A percentile compares a stretch with the other conserved stretches of the same genome.
These are phyloP conservation scores for Lichtheimia ramosa DNA, from an alignment of 371 early-diverging fungal genomes.

Conservation along the genomic window DNA sequence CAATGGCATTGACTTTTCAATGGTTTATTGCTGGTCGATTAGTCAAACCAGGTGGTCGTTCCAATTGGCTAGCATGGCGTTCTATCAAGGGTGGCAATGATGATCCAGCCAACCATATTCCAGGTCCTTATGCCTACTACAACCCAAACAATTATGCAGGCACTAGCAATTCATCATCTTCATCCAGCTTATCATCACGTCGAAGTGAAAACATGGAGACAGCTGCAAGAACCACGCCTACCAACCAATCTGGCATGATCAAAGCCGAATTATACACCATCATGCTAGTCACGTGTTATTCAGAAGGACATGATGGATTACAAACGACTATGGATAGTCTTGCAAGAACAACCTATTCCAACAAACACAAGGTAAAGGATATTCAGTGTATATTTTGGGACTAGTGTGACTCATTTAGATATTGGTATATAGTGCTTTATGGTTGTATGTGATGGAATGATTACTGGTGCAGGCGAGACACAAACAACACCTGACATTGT, in stretches of 20 bases:
- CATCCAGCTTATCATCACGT: constrained; percentile 2
- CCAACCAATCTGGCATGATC: constrained; percentile 34
- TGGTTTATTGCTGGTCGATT: constrained; percentile 54
- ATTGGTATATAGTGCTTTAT: constrained; percentile 24
- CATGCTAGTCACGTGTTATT: constrained; percentile 78
- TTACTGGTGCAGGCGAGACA: constrained; percentile 47
- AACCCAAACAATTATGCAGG: constrained; percentile 4
- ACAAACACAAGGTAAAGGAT: constrained; percentile 47
- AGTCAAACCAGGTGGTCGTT: constrained; percentile 51
- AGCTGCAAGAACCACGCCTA: not conserved
- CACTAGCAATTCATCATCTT: not conserved
- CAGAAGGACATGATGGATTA: constrained; percentile 77
- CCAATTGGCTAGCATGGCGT: constrained; percentile 53
- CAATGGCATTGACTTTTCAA: constrained; percentile 63
- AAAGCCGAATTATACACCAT: constrained; percentile 50
- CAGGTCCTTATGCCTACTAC: constrained; percentile 44
- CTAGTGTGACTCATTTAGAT: no score
- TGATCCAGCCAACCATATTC: constrained; percentile 48
- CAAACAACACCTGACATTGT: constrained; percentile 76
- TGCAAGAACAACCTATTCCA: constrained; percentile 65
- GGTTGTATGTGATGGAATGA: constrained; percentile 49
- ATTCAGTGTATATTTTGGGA: no score
- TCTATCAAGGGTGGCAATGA: constrained; percentile 49
- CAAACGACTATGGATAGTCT: constrained; percentile 84
- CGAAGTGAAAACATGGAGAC: not conserved